These are phyloP conservation scores for Balakata baccata DNA, from an alignment of 345 rosid species.

Conservation along the genomic window DNA sequence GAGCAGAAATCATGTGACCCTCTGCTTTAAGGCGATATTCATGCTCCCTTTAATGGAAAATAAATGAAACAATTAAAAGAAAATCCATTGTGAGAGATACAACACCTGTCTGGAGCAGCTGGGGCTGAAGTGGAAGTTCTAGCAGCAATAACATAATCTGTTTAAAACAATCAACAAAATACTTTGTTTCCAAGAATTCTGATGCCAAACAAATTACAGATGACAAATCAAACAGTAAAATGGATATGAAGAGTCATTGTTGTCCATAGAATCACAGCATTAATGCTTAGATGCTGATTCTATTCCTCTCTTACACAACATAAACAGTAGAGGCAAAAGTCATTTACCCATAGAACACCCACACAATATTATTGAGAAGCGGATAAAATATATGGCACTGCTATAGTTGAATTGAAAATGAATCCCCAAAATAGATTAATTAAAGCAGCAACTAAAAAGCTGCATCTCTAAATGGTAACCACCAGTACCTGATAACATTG, in stretches of 20 bases:
- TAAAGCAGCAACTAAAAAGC: not conserved
- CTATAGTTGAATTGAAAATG: not conserved
- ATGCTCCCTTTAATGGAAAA: not conserved
- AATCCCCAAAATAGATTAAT: not conserved
- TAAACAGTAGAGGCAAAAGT: not conserved
- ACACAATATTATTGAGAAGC: not conserved
- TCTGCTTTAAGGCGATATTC: constrained; percentile 8
- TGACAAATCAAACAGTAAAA: not conserved
- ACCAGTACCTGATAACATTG: not conserved
- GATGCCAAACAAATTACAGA: not conserved
- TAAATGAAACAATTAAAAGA: not conserved
- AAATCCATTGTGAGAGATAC: constrained; percentile 14
- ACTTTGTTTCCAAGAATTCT: not conserved
- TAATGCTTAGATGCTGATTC: not conserved
- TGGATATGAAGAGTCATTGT: not conserved
- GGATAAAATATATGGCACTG: too few species aligned
- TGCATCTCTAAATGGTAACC: not conserved
- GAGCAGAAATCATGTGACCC: constrained; percentile 2
- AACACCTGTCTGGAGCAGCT: constrained; percentile 87
- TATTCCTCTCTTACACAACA: not conserved
- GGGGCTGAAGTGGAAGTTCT: constrained; percentile 84
- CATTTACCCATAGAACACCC: not conserved
- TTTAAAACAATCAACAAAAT: constrained; percentile 5
- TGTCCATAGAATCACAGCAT: not conserved
- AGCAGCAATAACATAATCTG: constrained; percentile 88